Evolutionary conservation across 257 asterid genomes (phyloP).

Genomic region (Schizonepeta tenuifolia): DNA sequence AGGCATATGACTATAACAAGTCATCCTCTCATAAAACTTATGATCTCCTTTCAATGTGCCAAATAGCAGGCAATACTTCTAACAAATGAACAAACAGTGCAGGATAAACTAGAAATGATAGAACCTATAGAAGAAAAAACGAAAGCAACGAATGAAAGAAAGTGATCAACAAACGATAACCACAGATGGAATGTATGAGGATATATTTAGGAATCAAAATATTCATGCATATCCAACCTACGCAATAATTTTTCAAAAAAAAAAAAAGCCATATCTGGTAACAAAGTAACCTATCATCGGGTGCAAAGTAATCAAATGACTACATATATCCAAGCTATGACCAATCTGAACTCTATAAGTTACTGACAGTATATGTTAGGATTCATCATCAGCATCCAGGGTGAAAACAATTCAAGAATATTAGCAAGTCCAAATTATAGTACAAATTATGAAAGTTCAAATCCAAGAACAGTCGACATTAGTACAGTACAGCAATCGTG

Average conservation of each 20-base stretch:
- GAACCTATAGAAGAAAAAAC: neutral
- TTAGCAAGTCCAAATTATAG: neutral
- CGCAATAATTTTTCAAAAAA: conserved; percentile 1
- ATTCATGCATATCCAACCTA: conserved; percentile 19
- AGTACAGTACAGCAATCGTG: conserved; percentile 9
- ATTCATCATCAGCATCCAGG: conserved; percentile 5
- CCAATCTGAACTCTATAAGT: conserved; percentile 10
- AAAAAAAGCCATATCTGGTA: conserved; percentile 11
- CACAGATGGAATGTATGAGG: neutral
- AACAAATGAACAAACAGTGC: neutral
- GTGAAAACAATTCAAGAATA: neutral
- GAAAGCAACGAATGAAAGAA: conserved; percentile 11
- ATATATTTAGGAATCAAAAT: conserved; percentile 2
- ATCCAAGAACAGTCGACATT: conserved; percentile 12
- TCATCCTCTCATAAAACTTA: conserved; percentile 25
- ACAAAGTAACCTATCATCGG: conserved; percentile 2
- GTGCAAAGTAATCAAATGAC: neutral
- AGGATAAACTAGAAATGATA: conserved; percentile 5
- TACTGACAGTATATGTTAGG: neutral
- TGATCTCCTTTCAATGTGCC: conserved; percentile 25
- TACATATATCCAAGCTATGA: conserved; percentile 15
- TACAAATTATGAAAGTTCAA: conserved; percentile 4
- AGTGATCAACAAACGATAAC: neutral
- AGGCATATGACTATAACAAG: conserved; percentile 14
- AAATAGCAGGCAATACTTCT: conserved; percentile 7